Conservation (phyloP, 2,329 filamentous ascomycete genomes). For the Coniochaeta hoffmannii region DNA sequence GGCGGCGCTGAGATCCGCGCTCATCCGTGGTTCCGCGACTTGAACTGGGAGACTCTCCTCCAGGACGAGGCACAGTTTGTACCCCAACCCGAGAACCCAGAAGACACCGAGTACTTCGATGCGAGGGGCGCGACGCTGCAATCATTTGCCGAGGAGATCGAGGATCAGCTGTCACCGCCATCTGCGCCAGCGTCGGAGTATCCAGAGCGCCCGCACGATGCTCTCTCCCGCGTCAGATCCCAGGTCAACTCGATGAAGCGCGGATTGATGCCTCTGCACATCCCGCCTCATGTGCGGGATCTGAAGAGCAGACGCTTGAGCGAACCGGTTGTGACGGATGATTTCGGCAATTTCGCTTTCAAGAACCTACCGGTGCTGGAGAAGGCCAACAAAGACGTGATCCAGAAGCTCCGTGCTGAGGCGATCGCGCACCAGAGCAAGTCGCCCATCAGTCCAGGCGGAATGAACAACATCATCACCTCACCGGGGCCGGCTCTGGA, state of each 20-base stretch:
- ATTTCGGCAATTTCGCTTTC: conserved; percentile 94
- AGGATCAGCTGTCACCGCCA: conserved; percentile 78
- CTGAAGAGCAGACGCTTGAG: conserved; percentile 80
- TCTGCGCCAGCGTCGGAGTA: conserved; percentile 68
- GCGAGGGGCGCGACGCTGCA: conserved; percentile 83
- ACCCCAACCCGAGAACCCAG: conserved; percentile 83
- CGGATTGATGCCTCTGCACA: conserved; percentile 89
- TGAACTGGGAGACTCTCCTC: conserved; percentile 86
- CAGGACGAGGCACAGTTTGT: conserved; percentile 96
- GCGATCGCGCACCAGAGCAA: conserved; percentile 65
- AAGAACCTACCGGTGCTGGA: conserved; percentile 95
- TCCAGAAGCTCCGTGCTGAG: conserved; percentile 89
- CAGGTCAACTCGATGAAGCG: conserved; percentile 86
- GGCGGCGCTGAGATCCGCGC: conserved; percentile 87
- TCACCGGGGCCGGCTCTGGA: conserved; percentile 68
- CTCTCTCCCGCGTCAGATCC: conserved; percentile 78
- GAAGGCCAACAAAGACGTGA: conserved; percentile 98
- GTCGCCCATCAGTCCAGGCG: conserved; percentile 35
- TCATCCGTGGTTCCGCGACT: conserved; percentile 80
- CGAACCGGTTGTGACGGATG: conserved; percentile 80
- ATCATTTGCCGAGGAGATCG: conserved; percentile 87
- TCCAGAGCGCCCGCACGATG: conserved; percentile 85
- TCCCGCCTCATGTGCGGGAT: conserved; percentile 92
- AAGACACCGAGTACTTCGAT: conserved; percentile 98
- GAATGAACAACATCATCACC: conserved; percentile 29